A percentile compares a stretch with the other conserved stretches of the same genome.
Evolutionary conservation across 306 rosid genomes (phyloP).

Genomic region (Potentilla sterilis): DNA sequence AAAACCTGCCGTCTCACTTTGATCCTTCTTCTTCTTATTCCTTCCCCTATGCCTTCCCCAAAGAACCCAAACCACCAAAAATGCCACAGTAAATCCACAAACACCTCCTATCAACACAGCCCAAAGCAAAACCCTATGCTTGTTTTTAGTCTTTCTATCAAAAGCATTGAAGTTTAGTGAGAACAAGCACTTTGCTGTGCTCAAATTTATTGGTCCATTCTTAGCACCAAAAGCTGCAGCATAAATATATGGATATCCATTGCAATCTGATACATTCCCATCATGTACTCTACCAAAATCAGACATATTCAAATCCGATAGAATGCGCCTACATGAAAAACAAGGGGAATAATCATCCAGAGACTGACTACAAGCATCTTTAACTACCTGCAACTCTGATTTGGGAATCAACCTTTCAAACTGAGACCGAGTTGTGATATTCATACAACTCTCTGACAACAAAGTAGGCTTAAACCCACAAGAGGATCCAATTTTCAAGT

Average conservation of each 20-base stretch:
- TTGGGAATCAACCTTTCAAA: conserved; percentile 8
- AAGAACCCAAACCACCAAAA: conserved; percentile 11
- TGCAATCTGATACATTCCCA: conserved; percentile 14
- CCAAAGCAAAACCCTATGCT: not conserved
- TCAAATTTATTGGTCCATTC: conserved; percentile 7
- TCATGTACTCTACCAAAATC: not conserved
- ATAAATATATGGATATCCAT: conserved; percentile 17
- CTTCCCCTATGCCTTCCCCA: conserved; percentile 20
- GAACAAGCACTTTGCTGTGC: conserved; percentile 21
- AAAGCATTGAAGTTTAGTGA: not conserved
- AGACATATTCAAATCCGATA: not conserved
- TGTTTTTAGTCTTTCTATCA: not conserved
- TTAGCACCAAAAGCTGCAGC: conserved; percentile 3
- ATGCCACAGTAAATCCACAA: conserved; percentile 8
- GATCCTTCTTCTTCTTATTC: not conserved
- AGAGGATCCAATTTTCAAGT: conserved; percentile 1
- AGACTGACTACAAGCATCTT: conserved; percentile 13
- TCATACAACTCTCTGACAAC: conserved; percentile 14
- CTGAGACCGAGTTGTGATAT: conserved; percentile 7
- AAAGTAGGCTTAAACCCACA: conserved; percentile 11
- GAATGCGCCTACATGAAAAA: not conserved
- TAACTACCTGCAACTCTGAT: conserved; percentile 5
- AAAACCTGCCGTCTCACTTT: not conserved
- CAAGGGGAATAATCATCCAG: conserved; percentile 8
- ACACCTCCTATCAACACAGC: conserved; percentile 4